Base-by-base conservation (phyloP, 257 asterid genomes). In the Plantago major region DNA sequence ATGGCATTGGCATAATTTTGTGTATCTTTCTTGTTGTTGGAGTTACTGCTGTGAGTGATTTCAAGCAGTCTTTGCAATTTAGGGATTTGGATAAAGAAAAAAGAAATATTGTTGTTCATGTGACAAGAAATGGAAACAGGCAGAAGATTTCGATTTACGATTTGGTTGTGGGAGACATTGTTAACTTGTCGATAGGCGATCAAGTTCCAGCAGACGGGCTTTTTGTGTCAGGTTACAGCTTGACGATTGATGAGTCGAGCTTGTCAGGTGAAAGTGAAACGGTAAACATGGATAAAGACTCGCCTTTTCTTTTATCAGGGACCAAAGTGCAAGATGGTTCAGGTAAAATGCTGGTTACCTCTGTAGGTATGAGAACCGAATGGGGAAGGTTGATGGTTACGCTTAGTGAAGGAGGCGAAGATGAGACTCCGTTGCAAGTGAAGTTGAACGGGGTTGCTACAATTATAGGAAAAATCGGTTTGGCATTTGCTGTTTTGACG, bases 281-380 rank as follows among this genome's bases (percentile, higher is more conserved):
- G 0, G 83, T 78, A 2, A 73, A 68, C 43, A 60, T 76, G 22
- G 76, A 74, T 3, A 73, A 80, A 38, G 53, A 65, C 42, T 65
- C 77, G 33, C 96, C 96, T 8, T 89, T 84, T 63, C 72, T 89
- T 3, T 66, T 89, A 53, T 78, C 93, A 0, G 96, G 96, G 55
- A 80, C 96, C 0, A 84, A 86, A 76, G 95, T 86, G 42, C 90
- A 84, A 58, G 95, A 89, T 42, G 95, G 96, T 14, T 84, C 90
- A 1, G 95, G 87, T 7, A 86, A 74, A 71, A 89, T 89, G 85
- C 61, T 89, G 7, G 80, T 89, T 44, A 75, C 88, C 4, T 71
- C 96, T 8, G 96, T 89, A 11, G 96, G 95, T 60, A 83, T 83
- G 96, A 81, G 83, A 66, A 88, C 96, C 0, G 95, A 85, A 64